phyloP scores from a whole-genome alignment of 495 filamentous ascomycete species.

The Hyaloscypha variabilis region DNA sequence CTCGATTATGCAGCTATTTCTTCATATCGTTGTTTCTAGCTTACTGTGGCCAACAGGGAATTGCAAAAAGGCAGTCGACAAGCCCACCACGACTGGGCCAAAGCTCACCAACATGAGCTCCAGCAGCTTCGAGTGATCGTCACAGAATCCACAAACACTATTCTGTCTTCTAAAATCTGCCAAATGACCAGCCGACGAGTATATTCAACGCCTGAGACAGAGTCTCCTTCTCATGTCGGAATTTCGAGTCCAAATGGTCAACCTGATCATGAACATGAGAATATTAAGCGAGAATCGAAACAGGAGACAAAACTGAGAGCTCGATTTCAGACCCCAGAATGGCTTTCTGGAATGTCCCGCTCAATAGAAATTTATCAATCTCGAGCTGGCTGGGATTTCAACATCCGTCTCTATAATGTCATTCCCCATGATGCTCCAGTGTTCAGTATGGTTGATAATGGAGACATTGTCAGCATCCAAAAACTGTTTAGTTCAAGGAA shows the following conservation, averaged over 20 bases:
- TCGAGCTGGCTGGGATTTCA: neutral
- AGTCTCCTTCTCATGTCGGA: neutral
- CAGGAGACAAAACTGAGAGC: neutral
- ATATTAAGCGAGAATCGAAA: neutral
- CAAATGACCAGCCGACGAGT: neutral
- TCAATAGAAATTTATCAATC: neutral
- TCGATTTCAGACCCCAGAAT: neutral
- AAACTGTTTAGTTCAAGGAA: neutral
- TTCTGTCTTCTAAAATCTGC: neutral
- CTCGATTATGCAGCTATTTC: no score
- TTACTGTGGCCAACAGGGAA: neutral
- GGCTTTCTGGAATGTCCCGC: neutral
- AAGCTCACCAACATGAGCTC: neutral
- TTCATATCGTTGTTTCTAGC: neutral
- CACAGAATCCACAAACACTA: neutral
- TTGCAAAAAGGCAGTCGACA: neutral
- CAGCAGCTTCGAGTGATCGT: neutral
- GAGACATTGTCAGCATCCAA: neutral
- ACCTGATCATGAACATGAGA: no score
- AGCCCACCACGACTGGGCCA: neutral
- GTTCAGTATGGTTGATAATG: neutral
- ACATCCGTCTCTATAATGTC: neutral
- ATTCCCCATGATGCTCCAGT: neutral
- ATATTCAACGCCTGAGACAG: neutral
- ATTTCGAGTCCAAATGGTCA: neutral